phyloP scores from a whole-genome alignment of 1,284 basidiomycete species.

The Rhodotorula sp. region DNA sequence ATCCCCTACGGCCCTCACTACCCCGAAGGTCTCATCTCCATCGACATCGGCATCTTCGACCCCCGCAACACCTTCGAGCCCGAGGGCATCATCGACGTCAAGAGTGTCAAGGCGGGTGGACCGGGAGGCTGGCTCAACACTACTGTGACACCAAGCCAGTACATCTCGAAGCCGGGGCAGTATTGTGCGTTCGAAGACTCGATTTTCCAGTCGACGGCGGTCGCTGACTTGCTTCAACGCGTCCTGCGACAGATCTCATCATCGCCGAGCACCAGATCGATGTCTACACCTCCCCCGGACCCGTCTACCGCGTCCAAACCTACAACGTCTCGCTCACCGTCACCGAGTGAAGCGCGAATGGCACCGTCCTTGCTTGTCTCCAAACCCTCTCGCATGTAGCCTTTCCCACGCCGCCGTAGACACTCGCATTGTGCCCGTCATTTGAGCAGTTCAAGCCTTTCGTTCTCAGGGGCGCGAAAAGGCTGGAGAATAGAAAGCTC shows the following conservation, averaged over 20 bases:
- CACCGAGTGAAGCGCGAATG: neutral
- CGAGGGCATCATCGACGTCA: neutral
- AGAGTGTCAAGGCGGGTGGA: neutral
- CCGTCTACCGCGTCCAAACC: neutral
- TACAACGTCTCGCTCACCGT: slow-evolving; percentile 11
- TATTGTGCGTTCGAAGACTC: neutral
- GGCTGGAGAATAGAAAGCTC: neutral
- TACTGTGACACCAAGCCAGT: neutral
- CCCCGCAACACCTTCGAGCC: neutral
- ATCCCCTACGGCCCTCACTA: neutral
- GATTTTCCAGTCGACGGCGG: neutral
- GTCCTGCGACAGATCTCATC: neutral
- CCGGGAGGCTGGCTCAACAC: slow-evolving; percentile 1
- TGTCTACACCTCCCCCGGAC: neutral
- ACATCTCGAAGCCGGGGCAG: neutral
- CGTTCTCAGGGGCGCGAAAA: no score
- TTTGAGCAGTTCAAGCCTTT: no score
- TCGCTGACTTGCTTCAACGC: neutral
- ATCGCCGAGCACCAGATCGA: slow-evolving; percentile 1
- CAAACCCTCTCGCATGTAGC: neutral
- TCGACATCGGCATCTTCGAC: slow-evolving; percentile 3
- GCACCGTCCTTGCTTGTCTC: no score
- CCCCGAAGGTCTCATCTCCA: neutral
- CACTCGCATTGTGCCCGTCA: no score
- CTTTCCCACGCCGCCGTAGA: no score